phyloP scores from a whole-genome alignment of 768 basidiomycete genomes.

The Pleurotus ostreatus region DNA sequence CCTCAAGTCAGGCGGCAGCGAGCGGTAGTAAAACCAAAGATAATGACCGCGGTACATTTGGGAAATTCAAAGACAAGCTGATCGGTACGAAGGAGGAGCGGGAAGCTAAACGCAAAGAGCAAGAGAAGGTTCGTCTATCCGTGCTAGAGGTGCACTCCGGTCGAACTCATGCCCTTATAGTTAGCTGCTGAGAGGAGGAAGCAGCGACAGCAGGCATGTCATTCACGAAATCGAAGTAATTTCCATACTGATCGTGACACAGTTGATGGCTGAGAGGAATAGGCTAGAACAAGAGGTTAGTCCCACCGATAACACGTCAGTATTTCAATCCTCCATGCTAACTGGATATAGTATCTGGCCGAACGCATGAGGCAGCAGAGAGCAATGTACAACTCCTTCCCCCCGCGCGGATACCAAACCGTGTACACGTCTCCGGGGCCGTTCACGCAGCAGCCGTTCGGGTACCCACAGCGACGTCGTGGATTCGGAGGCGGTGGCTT shows the following conservation, averaged over 20 bases:
- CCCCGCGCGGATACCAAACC: conserved; percentile 10
- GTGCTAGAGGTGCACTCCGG: neutral
- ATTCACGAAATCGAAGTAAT: no score
- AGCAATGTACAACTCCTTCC: conserved; percentile 10
- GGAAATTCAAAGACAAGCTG: conserved; percentile 58
- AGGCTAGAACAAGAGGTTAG: no score
- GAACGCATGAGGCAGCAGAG: conserved; percentile 25
- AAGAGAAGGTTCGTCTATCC: conserved; percentile 20
- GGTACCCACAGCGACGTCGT: conserved; percentile 15
- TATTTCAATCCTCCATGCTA: neutral
- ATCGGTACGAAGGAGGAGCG: conserved; percentile 65
- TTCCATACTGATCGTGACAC: no score
- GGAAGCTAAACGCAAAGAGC: conserved; percentile 32
- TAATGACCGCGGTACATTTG: conserved; percentile 49
- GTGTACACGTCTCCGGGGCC: conserved; percentile 15
- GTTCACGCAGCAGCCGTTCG: conserved; percentile 16
- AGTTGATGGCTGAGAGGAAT: no score
- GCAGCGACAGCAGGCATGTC: no score
- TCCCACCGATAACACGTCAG: no score
- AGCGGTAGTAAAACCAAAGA: conserved; percentile 5
- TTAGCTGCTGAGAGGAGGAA: no score
- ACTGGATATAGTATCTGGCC: conserved; percentile 23
- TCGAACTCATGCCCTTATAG: no score
- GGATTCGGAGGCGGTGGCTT: conserved; percentile 31
- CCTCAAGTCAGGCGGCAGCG: conserved; percentile 3